Evolutionary conservation across 345 rosid species (phyloP).

Genomic region (thale cress (Arabidopsis thaliana)): TAIR10.1 NC_003076.8:4238001-4238500

Average conservation of each 20-base stretch:
- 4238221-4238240: slow-evolving; percentile 45
- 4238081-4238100: slow-evolving; percentile 13
- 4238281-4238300: slow-evolving; percentile 51
- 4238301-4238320: slow-evolving; percentile 44
- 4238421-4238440: slow-evolving; percentile 28
- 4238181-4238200: slow-evolving; percentile 27
- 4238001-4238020: slow-evolving; percentile 4
- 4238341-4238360: slow-evolving; percentile 46
- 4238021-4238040: slow-evolving; percentile 29
- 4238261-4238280: slow-evolving; percentile 50
- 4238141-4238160: not conserved
- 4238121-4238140: no score
- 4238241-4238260: slow-evolving; percentile 39
- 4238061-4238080: slow-evolving; percentile 32
- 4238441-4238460: slow-evolving; percentile 18
- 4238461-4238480: not conserved
- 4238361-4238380: slow-evolving; percentile 21
- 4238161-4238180: not conserved
- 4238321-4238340: slow-evolving; percentile 43
- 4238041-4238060: slow-evolving; percentile 17
- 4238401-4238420: slow-evolving; percentile 14
- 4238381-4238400: slow-evolving; percentile 30
- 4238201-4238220: slow-evolving; percentile 35
- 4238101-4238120: not conserved
- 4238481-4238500: slow-evolving; percentile 11